Conservation (phyloP, 2,329 filamentous ascomycete genomes). For the Cladosporium sp. region DNA sequence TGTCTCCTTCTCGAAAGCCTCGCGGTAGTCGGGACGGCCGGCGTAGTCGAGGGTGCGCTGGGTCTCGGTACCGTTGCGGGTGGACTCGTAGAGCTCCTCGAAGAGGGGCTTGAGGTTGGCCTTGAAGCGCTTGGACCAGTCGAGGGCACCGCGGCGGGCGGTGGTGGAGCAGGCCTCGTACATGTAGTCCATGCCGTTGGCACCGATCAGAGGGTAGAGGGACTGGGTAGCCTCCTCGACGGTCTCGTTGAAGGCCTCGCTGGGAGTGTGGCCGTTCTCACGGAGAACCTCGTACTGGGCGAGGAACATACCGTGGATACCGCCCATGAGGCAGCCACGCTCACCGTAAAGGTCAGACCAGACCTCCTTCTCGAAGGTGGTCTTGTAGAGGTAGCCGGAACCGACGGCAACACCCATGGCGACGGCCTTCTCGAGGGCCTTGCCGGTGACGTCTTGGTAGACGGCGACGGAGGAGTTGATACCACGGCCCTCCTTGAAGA, state of each 20-base stretch:
- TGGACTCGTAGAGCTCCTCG: conserved; percentile 93
- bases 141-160: conserved; percentile 95
- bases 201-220: conserved; percentile 95
- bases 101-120: conserved; percentile 98
- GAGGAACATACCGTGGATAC: conserved; percentile 99
- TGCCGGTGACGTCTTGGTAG: conserved; percentile 96
- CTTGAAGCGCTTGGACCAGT: conserved; percentile 98
- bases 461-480: conserved; percentile 99
- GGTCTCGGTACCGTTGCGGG: conserved; percentile 90
- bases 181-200: conserved; percentile 99
- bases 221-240: conserved; percentile 99
- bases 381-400: conserved; percentile 99
- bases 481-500: conserved; percentile 98
- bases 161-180: conserved; percentile 99
- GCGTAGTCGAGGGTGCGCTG: conserved; percentile 97
- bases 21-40: conserved; percentile 89
- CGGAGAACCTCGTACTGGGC: conserved; percentile 99
- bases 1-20: conserved; percentile 98
- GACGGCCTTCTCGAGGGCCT: conserved; percentile 96
- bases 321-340: conserved; percentile 99
- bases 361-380: conserved; percentile 99
- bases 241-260: conserved; percentile 99
- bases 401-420: conserved; percentile 96
- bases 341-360: conserved; percentile 99
- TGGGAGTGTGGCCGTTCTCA: conserved; percentile 95